phyloP scores from a whole-genome alignment of 192 early-diverging fungal genomes.

The Podila horticola region DNA sequence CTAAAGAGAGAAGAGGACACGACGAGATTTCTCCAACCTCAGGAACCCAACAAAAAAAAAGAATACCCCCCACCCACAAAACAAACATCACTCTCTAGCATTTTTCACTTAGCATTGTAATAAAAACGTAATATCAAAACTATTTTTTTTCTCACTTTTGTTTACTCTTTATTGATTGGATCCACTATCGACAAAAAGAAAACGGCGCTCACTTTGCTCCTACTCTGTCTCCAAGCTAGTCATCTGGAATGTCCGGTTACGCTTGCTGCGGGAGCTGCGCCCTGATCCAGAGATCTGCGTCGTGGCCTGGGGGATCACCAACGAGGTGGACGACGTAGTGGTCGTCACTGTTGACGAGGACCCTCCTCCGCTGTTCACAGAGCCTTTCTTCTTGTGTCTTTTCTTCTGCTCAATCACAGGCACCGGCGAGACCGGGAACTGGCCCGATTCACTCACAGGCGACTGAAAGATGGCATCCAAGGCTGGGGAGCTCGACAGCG shows the following conservation, averaged over 20 bases:
- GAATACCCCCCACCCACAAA: no score
- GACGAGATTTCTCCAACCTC: no score
- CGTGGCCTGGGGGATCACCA: not conserved
- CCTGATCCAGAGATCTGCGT: not conserved
- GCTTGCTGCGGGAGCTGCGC: constrained; percentile 7
- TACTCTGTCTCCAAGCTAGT: not conserved
- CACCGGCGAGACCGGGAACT: not conserved
- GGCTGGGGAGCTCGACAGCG: not conserved
- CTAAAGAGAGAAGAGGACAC: no score
- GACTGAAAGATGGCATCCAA: not conserved
- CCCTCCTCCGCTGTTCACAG: no score
- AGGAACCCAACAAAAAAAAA: no score
- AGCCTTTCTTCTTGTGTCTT: not conserved
- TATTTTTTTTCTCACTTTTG: not conserved
- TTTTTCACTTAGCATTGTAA: not conserved
- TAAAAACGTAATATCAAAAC: not conserved
- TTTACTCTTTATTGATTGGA: not conserved
- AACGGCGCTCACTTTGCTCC: not conserved
- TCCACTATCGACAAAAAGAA: not conserved
- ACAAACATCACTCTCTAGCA: not conserved
- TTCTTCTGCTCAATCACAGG: not conserved
- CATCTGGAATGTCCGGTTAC: constrained; percentile 5
- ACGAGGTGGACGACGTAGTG: not conserved
- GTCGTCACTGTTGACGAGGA: no score
- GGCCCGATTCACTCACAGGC: not conserved